A percentile compares a stretch with the other conserved stretches of the same genome.
These are phyloP conservation scores for Rhynchospora pubera DNA, from an alignment of 176 grass and related monocot species.

Conservation along the genomic window DNA sequence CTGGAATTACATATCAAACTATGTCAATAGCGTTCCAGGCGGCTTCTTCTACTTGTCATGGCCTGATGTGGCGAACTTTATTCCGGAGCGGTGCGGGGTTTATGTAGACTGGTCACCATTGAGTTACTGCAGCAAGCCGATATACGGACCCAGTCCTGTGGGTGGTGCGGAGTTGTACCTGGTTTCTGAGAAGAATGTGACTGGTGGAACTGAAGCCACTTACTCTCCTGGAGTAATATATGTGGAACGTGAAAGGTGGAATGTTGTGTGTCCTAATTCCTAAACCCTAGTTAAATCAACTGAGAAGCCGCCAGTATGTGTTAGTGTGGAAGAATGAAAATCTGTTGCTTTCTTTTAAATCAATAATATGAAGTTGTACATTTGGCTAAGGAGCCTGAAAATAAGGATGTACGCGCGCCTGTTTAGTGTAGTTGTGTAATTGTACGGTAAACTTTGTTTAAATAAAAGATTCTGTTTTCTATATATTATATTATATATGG, in stretches of 20 bases:
- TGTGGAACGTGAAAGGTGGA: not conserved
- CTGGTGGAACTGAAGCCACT: not conserved
- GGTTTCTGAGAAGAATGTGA: not conserved
- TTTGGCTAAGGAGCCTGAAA: not conserved
- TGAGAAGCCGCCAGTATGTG: too few species aligned
- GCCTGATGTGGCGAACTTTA: not conserved
- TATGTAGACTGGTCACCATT: conserved; percentile 13
- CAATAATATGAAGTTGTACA: not conserved
- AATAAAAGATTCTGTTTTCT: not conserved
- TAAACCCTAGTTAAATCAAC: not conserved
- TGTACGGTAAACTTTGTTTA: not conserved
- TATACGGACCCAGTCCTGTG: not conserved
- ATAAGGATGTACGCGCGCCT: not conserved
- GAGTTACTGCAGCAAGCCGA: not conserved
- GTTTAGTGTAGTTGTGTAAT: not conserved
- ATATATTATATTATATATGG: too few species aligned
- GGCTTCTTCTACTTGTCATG: conserved; percentile 7
- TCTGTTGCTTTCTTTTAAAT: not conserved
- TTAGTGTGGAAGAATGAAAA: too few species aligned
- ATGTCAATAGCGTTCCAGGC: not conserved
- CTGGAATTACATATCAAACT: not conserved
- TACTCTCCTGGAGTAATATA: not conserved
- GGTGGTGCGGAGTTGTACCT: not conserved
- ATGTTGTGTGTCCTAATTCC: not conserved
- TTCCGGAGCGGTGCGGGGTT: not conserved